Conservation (phyloP, 768 basidiomycete species). For the Paxillus involutus region DNA sequence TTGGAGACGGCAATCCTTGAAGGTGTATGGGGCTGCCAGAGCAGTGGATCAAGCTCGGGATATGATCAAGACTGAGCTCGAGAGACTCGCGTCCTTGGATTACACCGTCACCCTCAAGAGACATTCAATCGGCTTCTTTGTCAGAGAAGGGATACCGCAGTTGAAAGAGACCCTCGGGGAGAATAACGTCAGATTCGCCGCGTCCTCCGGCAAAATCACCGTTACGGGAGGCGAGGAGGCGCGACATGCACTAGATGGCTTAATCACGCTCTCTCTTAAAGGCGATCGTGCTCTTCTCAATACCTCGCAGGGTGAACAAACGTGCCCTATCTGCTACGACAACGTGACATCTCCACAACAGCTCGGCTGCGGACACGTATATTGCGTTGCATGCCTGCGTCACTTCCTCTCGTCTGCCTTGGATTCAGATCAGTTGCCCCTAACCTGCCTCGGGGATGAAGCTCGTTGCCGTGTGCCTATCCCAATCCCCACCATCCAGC, state of each 20-base stretch:
- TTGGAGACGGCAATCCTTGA: slow-evolving; percentile 43
- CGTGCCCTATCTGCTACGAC: slow-evolving; percentile 59
- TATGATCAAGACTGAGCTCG: slow-evolving; percentile 48
- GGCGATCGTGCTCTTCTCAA: slow-evolving; percentile 6
- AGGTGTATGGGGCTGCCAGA: slow-evolving; percentile 43
- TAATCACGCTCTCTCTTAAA: slow-evolving; percentile 43
- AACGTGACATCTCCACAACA: slow-evolving; percentile 40
- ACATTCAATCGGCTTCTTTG: slow-evolving; percentile 48
- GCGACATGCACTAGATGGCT: slow-evolving; percentile 42
- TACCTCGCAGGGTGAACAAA: slow-evolving; percentile 8
- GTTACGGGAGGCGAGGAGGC: slow-evolving; percentile 60
- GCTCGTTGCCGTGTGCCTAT: slow-evolving; percentile 55
- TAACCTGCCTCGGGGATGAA: slow-evolving; percentile 68
- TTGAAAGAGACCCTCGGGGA: slow-evolving; percentile 56
- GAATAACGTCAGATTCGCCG: slow-evolving; percentile 48
- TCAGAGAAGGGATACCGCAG: slow-evolving; percentile 46
- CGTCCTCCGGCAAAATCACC: slow-evolving; percentile 41
- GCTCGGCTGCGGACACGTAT: slow-evolving; percentile 63
- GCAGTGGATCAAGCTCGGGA: slow-evolving; percentile 42
- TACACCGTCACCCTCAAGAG: slow-evolving; percentile 38
- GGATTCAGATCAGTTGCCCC: slow-evolving; percentile 58
- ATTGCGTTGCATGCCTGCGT: slow-evolving; percentile 61
- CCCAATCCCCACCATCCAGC: slow-evolving; percentile 49
- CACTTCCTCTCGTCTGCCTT: slow-evolving; percentile 57
- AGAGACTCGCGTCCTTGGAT: slow-evolving; percentile 45